Base-by-base conservation (phyloP, 2,329 filamentous ascomycete genomes). In the Acephala macrosclerotiorum region DNA sequence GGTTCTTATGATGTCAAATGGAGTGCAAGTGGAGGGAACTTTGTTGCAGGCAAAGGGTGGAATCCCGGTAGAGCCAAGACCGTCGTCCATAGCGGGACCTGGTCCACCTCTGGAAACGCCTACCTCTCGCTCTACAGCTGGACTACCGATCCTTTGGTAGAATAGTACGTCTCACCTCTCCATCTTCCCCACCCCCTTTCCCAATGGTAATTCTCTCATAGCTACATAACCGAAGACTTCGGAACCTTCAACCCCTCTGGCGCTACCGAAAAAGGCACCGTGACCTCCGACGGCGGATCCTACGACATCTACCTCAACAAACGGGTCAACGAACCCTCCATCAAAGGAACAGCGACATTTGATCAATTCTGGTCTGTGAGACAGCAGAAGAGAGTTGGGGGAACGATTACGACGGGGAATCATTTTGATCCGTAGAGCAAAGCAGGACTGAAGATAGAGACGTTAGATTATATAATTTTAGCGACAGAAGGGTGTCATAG, bases 41-140 rank as follows among this genome's bases (percentile, higher is more conserved):
- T 36, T 11, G 57, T 59, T 38, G 57, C 33, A 16, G 57, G 57
- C 20, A 59, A 59, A 38, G 57, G 57, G 18, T 59, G 57, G 57
- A 59, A 59, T 26, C 57, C 57, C n/a, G 55, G 55, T 7, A n/a
- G n/a, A 22, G n/a, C 45, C 7, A 49, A 49, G 45, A 73, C 71
- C 36, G 80, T 84, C 61, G 79, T 70, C 38, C 83, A 80, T 75
- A 76, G 67, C n/a, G 81, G 79, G 25, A 77, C 75, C 47, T 83
- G 77, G 75, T 75, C 68, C 40, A 75, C 78, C 14, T 74, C 72
- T 25, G 79, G 79, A 25, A 81, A 83, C 75, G 73, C 73, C 16
- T 87, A 87, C 73, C 79, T 88, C 18, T 77, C 84, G 20, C 74
- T 88, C 22, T 88, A 88, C 73, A 85, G 85, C 58, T 88, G 85